Evolutionary conservation across 2,329 filamentous ascomycete genomes (phyloP).

Genomic region (Myriosclerotinia duriaeana): DNA sequence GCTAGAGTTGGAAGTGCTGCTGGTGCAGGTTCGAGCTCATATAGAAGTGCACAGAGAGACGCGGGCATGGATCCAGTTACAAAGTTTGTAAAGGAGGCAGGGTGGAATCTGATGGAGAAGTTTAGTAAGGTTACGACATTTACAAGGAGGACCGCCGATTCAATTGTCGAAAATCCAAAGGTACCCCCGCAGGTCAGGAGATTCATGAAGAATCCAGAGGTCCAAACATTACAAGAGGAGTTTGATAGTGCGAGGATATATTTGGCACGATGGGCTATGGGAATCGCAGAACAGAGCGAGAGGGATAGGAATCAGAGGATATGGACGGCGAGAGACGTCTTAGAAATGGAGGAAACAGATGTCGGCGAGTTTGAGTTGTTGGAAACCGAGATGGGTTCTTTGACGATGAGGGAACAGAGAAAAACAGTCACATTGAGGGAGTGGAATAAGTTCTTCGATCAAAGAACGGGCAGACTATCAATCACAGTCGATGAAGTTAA

Average conservation of each 20-base stretch:
- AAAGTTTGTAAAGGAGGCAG: constrained; percentile 89
- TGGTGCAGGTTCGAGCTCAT: constrained; percentile 41
- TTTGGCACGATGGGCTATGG: constrained; percentile 96
- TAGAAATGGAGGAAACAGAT: constrained; percentile 91
- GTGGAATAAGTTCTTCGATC: constrained; percentile 89
- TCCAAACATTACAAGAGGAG: constrained; percentile 92
- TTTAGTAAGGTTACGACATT: constrained; percentile 98
- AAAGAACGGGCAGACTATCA: constrained; percentile 68
- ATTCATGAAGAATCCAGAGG: constrained; percentile 85
- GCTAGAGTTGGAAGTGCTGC: constrained; percentile 42
- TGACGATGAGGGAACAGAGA: constrained; percentile 74
- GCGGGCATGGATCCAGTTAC: constrained; percentile 88
- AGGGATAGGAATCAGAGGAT: constrained; percentile 80
- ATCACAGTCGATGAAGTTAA: constrained; percentile 91
- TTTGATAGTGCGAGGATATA: constrained; percentile 96
- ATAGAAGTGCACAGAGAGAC: constrained; percentile 47
- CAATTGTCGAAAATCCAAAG: constrained; percentile 86
- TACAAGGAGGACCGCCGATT: constrained; percentile 85
- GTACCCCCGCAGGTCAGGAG: constrained; percentile 84
- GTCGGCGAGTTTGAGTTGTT: constrained; percentile 95
- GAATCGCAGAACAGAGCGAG: constrained; percentile 95
- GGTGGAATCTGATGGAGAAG: constrained; percentile 95
- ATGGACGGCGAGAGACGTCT: constrained; percentile 88
- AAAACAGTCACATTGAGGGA: constrained; percentile 78
- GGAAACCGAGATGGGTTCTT: constrained; percentile 69